Conservation (phyloP, 2,329 filamentous ascomycete genomes). For the Paraphaeosphaeria minitans region DNA sequence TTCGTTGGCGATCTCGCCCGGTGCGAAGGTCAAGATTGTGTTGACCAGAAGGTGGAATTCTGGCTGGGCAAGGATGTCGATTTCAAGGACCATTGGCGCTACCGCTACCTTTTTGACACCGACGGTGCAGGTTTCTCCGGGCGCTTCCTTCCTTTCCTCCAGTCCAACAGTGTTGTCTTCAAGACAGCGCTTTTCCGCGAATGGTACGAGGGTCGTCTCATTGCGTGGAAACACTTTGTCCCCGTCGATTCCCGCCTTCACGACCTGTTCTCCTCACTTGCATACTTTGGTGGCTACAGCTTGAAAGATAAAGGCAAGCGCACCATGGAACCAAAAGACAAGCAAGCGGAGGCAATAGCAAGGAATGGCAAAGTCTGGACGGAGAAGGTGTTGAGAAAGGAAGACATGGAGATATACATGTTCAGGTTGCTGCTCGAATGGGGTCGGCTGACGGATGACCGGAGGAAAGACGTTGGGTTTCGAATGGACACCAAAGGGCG, state of each 20-base stretch:
- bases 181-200: constrained; percentile 74
- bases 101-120: constrained; percentile 73
- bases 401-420: constrained; percentile 79
- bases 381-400: constrained; percentile 43
- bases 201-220: constrained; percentile 78
- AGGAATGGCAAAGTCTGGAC: constrained; percentile 38
- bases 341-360: constrained; percentile 42
- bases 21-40: constrained; percentile 60
- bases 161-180: constrained; percentile 71
- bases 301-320: constrained; percentile 29
- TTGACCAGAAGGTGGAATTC: constrained; percentile 59
- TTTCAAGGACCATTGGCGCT: constrained; percentile 65
- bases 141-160: constrained; percentile 67
- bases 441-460: constrained; percentile 45
- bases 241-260: constrained; percentile 76
- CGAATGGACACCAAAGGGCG: constrained; percentile 22
- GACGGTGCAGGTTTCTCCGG: constrained; percentile 72
- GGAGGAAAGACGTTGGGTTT: constrained; percentile 42
- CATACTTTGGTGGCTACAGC: constrained; percentile 64
- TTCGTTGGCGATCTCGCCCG: constrained; percentile 65
- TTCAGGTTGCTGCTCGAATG: constrained; percentile 80
- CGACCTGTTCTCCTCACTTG: constrained; percentile 72
- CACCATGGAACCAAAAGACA: constrained; percentile 31
- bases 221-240: constrained; percentile 80
- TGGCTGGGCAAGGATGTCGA: constrained; percentile 52